Evolutionary conservation across 768 basidiomycete genomes (phyloP), one percentile per base, ranked within the genome.

Genomic region (Pulveroboletus sp.): DNA sequence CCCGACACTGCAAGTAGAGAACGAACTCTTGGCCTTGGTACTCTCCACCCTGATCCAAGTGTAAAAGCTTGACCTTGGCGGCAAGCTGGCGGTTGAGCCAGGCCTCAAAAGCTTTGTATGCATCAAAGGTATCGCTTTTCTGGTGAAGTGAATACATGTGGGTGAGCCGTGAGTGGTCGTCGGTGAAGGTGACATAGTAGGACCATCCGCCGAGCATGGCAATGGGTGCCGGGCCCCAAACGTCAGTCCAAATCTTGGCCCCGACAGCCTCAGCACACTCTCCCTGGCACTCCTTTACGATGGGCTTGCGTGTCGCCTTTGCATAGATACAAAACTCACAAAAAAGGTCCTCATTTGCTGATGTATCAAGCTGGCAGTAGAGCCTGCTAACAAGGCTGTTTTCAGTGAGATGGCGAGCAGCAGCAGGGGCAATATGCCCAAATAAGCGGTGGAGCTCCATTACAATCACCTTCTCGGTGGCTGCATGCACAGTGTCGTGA

Each of bases 121-220:
- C 19, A 0, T 4, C 3, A 3, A 48, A 48, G 11, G 39, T 41
- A 4, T 42, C 32, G 7, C 47, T 27, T 3, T 49, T 43, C 20
- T 43, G 34, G 6, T 8, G 6, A 1, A 43, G 16, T 2, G 7
- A 6, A 6, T n/a, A n/a, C 7, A 49, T 6, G 11, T 35, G n/a
- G 2, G 27, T 42, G 8, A 43, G 19, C 0, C 14, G 5, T 0
- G n/a, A 13, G 16, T 49, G 20, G n/a, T 43, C 22, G 1, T 44
- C 37, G 5, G 30, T 38, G 6, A 47, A 47, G 0, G 29, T 38
- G 1, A 47, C 37, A 23, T 47, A 47, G 29, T 37, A 38, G 0
- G 7, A 1, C 10, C n/a, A 6, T 0, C 27, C 16, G 3, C 16
- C 19, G 0, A 37, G 19, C 1, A 13, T 37, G 0, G 5, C 10